These are phyloP conservation scores for Leccinellum albellum DNA, from an alignment of 768 basidiomycete species.

Conservation along the genomic window DNA sequence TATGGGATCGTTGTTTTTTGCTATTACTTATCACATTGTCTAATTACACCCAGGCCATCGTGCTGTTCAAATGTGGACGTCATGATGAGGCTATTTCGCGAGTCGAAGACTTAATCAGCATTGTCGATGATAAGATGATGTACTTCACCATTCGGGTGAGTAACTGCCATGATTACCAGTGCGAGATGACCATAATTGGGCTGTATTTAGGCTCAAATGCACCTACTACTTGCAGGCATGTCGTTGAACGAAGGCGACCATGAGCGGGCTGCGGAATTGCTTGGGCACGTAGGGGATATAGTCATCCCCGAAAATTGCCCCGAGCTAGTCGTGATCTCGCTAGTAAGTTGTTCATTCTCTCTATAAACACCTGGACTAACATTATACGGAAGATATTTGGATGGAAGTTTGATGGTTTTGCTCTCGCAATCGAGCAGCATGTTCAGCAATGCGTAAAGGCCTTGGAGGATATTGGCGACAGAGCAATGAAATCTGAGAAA, in stretches of 20 bases:
- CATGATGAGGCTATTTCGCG: neutral
- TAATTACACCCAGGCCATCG: neutral
- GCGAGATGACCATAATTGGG: neutral
- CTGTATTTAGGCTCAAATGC: neutral
- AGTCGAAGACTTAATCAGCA: neutral
- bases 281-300: neutral
- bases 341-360: too few relatives aligned
- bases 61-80: neutral
- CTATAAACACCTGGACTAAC: too few relatives aligned
- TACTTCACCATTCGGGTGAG: neutral
- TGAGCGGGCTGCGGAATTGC: neutral
- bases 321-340: too few relatives aligned
- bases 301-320: too few relatives aligned
- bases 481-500: too few relatives aligned
- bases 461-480: too few relatives aligned
- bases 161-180: neutral
- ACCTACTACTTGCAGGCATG: neutral
- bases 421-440: too few relatives aligned
- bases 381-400: too few relatives aligned
- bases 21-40: neutral
- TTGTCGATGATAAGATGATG: neutral
- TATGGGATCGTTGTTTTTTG: neutral
- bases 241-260: neutral
- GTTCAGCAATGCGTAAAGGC: too few relatives aligned
- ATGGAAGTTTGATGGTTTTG: too few relatives aligned